These are phyloP conservation scores for Hypoxylon sp. DNA, from an alignment of 2,329 filamentous ascomycete species.

Conservation along the genomic window DNA sequence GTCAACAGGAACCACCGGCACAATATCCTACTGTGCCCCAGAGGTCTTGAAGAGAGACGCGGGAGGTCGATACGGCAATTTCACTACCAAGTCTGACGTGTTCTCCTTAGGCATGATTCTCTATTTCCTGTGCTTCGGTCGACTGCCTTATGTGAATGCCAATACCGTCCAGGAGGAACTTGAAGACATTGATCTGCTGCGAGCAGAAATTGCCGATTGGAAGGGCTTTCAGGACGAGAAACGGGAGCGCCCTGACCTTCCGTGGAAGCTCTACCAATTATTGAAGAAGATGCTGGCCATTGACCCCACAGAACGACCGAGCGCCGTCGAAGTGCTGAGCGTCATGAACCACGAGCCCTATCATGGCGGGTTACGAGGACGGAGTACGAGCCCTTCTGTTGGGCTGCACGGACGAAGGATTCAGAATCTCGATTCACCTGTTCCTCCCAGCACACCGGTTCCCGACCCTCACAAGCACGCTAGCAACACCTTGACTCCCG, in stretches of 20 bases:
- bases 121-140: constrained; percentile 96
- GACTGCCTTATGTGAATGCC: constrained; percentile 85
- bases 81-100: constrained; percentile 97
- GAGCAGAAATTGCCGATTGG: constrained; percentile 89
- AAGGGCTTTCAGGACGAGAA: constrained; percentile 84
- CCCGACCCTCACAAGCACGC: constrained; percentile 54
- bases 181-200: constrained; percentile 87
- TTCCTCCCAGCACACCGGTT: constrained; percentile 62
- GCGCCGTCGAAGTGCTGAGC: constrained; percentile 84
- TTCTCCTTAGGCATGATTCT: constrained; percentile 99
- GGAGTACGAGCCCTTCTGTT: constrained; percentile 55
- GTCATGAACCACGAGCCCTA: constrained; percentile 78
- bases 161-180: constrained; percentile 90
- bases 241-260: constrained; percentile 82
- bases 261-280: constrained; percentile 85
- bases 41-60: constrained; percentile 83
- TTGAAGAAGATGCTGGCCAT: constrained; percentile 84
- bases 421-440: constrained; percentile 68
- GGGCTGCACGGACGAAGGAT: constrained; percentile 62
- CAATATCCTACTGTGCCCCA: constrained; percentile 96
- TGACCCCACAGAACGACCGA: constrained; percentile 81
- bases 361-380: constrained; percentile 57
- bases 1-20: constrained; percentile 93
- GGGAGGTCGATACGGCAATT: constrained; percentile 85
- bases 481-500: constrained; percentile 33